Evolutionary conservation across 2,329 filamentous ascomycete species (phyloP).

Genomic region (Pestalotiopsis sp.): DNA sequence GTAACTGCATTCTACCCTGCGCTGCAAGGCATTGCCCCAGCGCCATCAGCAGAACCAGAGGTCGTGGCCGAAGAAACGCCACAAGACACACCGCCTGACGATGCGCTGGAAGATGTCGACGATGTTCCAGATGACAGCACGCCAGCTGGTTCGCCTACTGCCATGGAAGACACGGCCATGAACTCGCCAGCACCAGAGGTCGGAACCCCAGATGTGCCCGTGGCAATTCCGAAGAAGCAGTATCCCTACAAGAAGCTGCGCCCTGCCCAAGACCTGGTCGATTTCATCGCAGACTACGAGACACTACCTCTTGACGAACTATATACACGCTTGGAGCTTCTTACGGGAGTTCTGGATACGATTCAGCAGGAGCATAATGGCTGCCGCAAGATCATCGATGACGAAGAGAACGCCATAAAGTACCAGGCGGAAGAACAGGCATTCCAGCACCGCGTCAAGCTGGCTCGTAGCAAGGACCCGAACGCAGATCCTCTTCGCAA

Average conservation of each 20-base stretch:
- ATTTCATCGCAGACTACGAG: conserved; percentile 51
- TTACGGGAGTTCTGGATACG: conserved; percentile 47
- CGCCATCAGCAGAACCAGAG: conserved; percentile 15
- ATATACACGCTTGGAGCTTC: conserved; percentile 43
- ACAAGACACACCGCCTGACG: conserved; percentile 21
- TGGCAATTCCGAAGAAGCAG: conserved; percentile 25
- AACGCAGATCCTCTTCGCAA: conserved; percentile 47
- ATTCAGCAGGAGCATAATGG: conserved; percentile 59
- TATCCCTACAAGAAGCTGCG: conserved; percentile 54
- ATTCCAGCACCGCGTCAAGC: conserved; percentile 43
- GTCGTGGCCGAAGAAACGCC: conserved; percentile 20
- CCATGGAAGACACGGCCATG: conserved; percentile 32
- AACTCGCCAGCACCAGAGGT: conserved; percentile 36
- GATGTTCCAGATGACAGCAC: conserved; percentile 32
- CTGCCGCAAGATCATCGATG: conserved; percentile 53
- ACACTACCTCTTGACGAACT: conserved; percentile 49
- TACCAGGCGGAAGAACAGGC: conserved; percentile 46
- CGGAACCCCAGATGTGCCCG: conserved; percentile 17
- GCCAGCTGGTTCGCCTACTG: conserved; percentile 28
- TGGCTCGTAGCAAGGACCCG: conserved; percentile 40
- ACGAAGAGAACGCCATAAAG: conserved; percentile 58
- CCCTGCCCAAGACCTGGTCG: conserved; percentile 49
- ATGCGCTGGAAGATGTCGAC: conserved; percentile 23
- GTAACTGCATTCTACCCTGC: conserved; percentile 25
- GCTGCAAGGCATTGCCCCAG: conserved; percentile 15